A percentile compares a stretch with the other conserved stretches of the same genome.
These are phyloP conservation scores for Sideroxylon spinosum DNA, from an alignment of 179 eudicot species.

Conservation along the genomic window DNA sequence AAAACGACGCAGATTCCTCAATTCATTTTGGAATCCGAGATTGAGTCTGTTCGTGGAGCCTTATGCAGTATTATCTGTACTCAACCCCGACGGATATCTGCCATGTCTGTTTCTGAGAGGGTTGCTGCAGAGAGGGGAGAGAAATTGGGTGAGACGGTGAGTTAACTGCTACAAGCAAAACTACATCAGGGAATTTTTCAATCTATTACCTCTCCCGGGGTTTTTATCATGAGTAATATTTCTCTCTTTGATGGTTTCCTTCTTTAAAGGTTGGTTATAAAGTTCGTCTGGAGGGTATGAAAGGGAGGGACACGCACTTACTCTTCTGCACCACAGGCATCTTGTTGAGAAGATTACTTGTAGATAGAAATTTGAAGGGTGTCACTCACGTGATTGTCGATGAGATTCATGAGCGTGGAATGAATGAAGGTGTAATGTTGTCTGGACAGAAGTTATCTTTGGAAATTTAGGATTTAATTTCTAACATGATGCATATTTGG, in stretches of 20 bases:
- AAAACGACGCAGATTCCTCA: slow-evolving; percentile 94
- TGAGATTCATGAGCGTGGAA: slow-evolving; percentile 88
- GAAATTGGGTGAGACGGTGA: slow-evolving; percentile 67
- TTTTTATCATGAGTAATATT: neutral
- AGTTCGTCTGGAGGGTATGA: slow-evolving; percentile 80
- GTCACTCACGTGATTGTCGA: slow-evolving; percentile 80
- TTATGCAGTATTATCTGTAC: slow-evolving; percentile 75
- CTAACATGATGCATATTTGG: slow-evolving; percentile 3
- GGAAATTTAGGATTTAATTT: neutral
- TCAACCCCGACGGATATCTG: slow-evolving; percentile 91
- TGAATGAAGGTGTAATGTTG: slow-evolving; percentile 67
- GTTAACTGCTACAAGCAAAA: slow-evolving; percentile 20
- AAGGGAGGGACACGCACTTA: slow-evolving; percentile 79
- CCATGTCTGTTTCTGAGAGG: slow-evolving; percentile 86
- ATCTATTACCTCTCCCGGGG: neutral
- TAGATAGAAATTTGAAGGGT: slow-evolving; percentile 65
- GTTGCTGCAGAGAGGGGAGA: slow-evolving; percentile 96
- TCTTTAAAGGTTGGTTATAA: slow-evolving; percentile 65
- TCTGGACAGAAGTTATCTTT: slow-evolving; percentile 6
- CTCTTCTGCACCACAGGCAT: slow-evolving; percentile 84
- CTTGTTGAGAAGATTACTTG: slow-evolving; percentile 65
- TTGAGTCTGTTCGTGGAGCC: slow-evolving; percentile 77
- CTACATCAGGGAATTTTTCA: neutral
- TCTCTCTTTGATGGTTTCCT: neutral
- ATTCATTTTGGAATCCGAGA: slow-evolving; percentile 79